Evolutionary conservation across 2,329 filamentous ascomycete species (phyloP), one percentile per base, ranked within the genome.

Genomic region (Tolypocladium sp.): DNA sequence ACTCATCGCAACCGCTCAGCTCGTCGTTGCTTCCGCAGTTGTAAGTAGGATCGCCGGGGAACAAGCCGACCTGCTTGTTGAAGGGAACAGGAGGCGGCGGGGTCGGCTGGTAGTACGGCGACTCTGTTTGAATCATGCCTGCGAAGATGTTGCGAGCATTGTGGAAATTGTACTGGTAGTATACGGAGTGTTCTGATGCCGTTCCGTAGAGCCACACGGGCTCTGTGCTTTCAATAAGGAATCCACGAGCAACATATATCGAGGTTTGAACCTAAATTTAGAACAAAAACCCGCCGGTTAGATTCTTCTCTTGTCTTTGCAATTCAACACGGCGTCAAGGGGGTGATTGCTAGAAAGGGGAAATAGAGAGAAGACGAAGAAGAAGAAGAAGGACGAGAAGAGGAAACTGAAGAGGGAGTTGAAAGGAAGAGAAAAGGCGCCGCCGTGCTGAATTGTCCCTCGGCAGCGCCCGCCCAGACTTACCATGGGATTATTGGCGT

Each of bases 51-150:
- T 67, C 64, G 2, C 59, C 55, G 4, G 20, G 7, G 1, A 65
- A 59, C 9, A 37, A 5, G 2, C 62, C 64, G 0, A 63, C 51
- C 0, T 22, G 25, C 17, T 56, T 42, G 2, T 40, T n/a, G 40
- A 66, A 68, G 2, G 63, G 67, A 30, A 56, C 65, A 6, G 62
- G 63, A 15, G 63, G 61, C 20, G 17, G 52, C 2, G 64, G 63
- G 3, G 55, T 87, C 78, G 67, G 65, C 57, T 72, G 68, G 73
- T 80, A 86, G 74, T 82, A 86, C 13, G 87, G 84, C 2, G 85
- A 88, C 69, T 91, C 88, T 0, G 83, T 84, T 68, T 90, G 87
- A 60, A 90, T 83, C 56, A 85, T 72, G 20, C 79, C 81, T 74
- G 86, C 82, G 65, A 77, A 81, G 64, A 82, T 68, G 66, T 80